Percentiles rank a stretch among this genome's conserved stretches.
phyloP scores from a whole-genome alignment of 352 stramenopile species.

The Globisporangium irregulare region DNA sequence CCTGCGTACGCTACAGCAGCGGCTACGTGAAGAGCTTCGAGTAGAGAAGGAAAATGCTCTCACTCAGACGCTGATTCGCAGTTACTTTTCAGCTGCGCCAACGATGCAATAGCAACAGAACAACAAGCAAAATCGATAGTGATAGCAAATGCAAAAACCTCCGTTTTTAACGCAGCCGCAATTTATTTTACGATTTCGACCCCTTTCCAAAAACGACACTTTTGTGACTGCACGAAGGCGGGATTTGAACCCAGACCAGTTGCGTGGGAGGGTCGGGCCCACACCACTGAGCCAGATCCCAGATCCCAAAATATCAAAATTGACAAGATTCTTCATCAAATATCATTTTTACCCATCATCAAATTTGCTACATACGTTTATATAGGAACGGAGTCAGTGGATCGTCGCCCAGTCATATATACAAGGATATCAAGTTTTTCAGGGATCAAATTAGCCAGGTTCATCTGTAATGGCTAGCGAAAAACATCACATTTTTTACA shows the following conservation, averaged over 20 bases:
- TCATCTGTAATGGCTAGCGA: background rate
- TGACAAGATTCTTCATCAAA: constrained; percentile 1
- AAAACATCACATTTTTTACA: too few relatives aligned
- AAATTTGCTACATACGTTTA: constrained; percentile 1
- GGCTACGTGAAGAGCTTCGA: background rate
- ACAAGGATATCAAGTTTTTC: constrained; percentile 2
- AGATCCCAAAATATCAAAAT: background rate
- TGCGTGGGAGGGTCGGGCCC: background rate
- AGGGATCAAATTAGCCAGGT: constrained; percentile 4
- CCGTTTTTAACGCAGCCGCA: constrained; percentile 1
- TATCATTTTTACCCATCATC: constrained; percentile 6
- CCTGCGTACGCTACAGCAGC: background rate
- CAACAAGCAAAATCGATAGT: background rate
- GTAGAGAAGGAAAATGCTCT: background rate
- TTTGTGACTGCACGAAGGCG: constrained; percentile 9
- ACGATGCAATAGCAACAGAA: background rate
- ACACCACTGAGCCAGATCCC: background rate
- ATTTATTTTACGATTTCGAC: background rate
- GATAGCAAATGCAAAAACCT: background rate
- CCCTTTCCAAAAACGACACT: constrained; percentile 5
- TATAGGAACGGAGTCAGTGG: constrained; percentile 1
- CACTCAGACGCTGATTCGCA: background rate
- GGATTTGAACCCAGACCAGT: constrained; percentile 6
- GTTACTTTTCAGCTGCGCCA: background rate
- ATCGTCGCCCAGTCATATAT: background rate